A percentile compares a stretch with the other conserved stretches of the same genome.
Evolutionary conservation across 768 basidiomycete genomes (phyloP).

Genomic region (Hemileccinum rubropunctum): DNA sequence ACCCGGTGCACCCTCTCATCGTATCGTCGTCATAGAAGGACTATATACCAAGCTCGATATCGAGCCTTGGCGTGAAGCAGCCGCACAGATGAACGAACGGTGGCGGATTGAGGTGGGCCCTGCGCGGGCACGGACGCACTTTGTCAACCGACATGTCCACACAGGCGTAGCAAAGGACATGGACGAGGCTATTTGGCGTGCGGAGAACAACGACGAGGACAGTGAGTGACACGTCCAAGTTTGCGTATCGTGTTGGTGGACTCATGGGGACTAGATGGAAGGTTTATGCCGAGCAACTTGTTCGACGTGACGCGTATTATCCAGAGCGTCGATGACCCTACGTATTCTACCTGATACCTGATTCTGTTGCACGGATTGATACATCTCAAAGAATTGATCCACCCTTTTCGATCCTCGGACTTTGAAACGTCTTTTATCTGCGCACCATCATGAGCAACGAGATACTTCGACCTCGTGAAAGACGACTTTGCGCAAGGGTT

Average conservation of each 20-base stretch:
- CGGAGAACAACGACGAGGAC: slow-evolving; percentile 75
- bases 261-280: slow-evolving; percentile 36
- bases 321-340: slow-evolving; percentile 41
- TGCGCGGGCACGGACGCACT: slow-evolving; percentile 51
- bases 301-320: slow-evolving; percentile 41
- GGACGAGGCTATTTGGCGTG: slow-evolving; percentile 66
- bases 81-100: slow-evolving; percentile 67
- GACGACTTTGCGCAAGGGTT: no score
- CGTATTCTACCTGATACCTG: slow-evolving; percentile 7
- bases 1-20: slow-evolving; percentile 60
- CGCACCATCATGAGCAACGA: no score
- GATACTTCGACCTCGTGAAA: no score
- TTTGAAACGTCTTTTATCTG: no score
- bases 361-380: no score
- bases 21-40: slow-evolving; percentile 85
- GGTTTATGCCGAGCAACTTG: slow-evolving; percentile 38
- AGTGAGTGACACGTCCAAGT: slow-evolving; percentile 40
- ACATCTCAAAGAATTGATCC: no score
- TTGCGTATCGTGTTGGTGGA: not conserved
- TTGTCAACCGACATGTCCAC: slow-evolving; percentile 71
- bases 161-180: slow-evolving; percentile 69
- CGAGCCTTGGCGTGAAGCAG: slow-evolving; percentile 69
- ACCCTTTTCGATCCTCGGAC: no score
- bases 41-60: slow-evolving; percentile 80
- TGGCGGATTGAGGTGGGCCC: slow-evolving; percentile 68